These are phyloP conservation scores for Sporothrix pallida DNA, from an alignment of 2,329 filamentous ascomycete genomes.

Conservation along the genomic window DNA sequence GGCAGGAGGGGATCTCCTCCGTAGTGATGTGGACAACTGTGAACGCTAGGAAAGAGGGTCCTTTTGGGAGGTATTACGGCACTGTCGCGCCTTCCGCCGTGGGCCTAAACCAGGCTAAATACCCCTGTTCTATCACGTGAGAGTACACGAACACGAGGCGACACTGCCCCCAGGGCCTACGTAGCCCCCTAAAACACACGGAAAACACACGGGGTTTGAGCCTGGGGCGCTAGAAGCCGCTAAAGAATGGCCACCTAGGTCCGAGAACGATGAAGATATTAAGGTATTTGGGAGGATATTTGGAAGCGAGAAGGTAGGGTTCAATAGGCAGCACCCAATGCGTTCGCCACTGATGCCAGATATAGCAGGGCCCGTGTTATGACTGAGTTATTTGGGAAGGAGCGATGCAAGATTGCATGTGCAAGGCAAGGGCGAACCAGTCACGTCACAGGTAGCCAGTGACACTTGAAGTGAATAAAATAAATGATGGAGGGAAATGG, in stretches of 20 bases:
- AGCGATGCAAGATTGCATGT: too few species aligned
- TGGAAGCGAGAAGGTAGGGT: background rate
- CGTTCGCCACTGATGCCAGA: slow-evolving; percentile 14
- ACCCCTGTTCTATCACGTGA: slow-evolving; percentile 20
- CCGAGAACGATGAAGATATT: background rate
- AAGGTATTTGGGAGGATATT: too few species aligned
- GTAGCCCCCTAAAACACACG: slow-evolving; percentile 19
- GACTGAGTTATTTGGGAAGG: background rate
- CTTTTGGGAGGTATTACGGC: background rate
- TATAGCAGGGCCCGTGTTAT: background rate
- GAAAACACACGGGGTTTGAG: slow-evolving; percentile 5
- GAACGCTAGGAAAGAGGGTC: slow-evolving; percentile 2
- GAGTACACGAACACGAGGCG: background rate
- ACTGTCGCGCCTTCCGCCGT: background rate
- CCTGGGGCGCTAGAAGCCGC: slow-evolving; percentile 5
- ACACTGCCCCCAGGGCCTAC: slow-evolving; percentile 8
- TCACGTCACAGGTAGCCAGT: too few species aligned
- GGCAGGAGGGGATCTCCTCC: slow-evolving; percentile 15
- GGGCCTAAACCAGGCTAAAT: slow-evolving; percentile 18
- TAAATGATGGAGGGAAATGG: too few species aligned
- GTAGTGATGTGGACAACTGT: slow-evolving; percentile 11
- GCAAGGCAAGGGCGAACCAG: too few species aligned
- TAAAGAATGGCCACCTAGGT: background rate
- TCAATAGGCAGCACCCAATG: slow-evolving; percentile 16
- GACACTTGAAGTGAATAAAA: too few species aligned